Conservation (phyloP, 306 rosid genomes). For the Pueraria montana region DNA sequence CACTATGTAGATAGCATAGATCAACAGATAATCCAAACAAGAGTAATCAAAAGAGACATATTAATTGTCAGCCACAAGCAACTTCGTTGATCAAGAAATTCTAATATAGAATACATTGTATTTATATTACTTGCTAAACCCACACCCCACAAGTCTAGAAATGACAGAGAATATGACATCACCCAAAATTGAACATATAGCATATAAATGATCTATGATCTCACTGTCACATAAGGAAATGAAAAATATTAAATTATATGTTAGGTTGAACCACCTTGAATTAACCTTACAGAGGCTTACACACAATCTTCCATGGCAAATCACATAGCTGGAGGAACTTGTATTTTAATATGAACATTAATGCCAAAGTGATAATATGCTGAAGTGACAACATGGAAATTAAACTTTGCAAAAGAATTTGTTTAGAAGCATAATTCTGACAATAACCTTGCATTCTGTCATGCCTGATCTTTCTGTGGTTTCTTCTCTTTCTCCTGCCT, state of each 20-base stretch:
- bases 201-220: slow-evolving; percentile 8
- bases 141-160: slow-evolving; percentile 31
- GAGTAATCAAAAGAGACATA: background rate
- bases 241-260: slow-evolving; percentile 25
- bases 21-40: slow-evolving; percentile 27
- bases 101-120: slow-evolving; percentile 1
- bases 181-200: slow-evolving; percentile 39
- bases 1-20: slow-evolving; percentile 13
- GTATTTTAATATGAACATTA: slow-evolving; percentile 14
- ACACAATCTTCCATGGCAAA: slow-evolving; percentile 31
- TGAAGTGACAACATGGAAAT: slow-evolving; percentile 11
- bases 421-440: slow-evolving; percentile 43
- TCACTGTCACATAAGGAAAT: background rate
- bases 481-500: slow-evolving; percentile 67
- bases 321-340: slow-evolving; percentile 22
- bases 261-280: slow-evolving; percentile 24
- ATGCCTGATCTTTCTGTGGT: slow-evolving; percentile 61
- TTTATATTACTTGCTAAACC: slow-evolving; percentile 12
- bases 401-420: slow-evolving; percentile 36
- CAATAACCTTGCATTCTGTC: slow-evolving; percentile 91
- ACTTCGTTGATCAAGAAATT: slow-evolving; percentile 23
- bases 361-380: slow-evolving; percentile 12
- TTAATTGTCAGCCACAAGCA: slow-evolving; percentile 30
- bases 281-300: slow-evolving; percentile 15
- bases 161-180: slow-evolving; percentile 17